A percentile compares a stretch with the other conserved stretches of the same genome.
phyloP scores from a whole-genome alignment of 495 filamentous ascomycete genomes.

The Hamigera avellanea region DNA sequence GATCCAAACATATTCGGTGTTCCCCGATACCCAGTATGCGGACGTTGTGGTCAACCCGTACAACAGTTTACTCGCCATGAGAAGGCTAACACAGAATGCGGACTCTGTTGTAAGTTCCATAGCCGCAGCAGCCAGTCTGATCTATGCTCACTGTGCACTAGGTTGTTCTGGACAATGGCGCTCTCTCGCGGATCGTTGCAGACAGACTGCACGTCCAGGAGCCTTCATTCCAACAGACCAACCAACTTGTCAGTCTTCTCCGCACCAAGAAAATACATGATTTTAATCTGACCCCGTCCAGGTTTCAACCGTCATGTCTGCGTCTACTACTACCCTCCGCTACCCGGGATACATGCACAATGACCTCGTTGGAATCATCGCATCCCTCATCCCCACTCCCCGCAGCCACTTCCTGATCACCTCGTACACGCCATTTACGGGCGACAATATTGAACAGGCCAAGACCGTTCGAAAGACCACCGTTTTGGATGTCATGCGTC shows the following conservation, averaged over 20 bases:
- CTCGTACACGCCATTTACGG: conserved; percentile 93
- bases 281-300: conserved; percentile 9
- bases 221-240: conserved; percentile 93
- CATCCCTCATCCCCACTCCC: conserved; percentile 89
- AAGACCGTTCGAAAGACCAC: conserved; percentile 97
- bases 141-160: conserved; percentile 8
- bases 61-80: conserved; percentile 88
- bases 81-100: conserved; percentile 84
- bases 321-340: conserved; percentile 87
- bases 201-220: conserved; percentile 89
- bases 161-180: conserved; percentile 95
- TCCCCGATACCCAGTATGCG: conserved; percentile 76
- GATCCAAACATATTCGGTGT: conserved; percentile 98
- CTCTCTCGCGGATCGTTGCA: conserved; percentile 84
- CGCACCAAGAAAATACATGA: neutral
- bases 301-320: conserved; percentile 97
- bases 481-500: conserved; percentile 93
- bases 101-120: conserved; percentile 64
- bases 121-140: neutral
- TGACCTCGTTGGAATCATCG: conserved; percentile 92
- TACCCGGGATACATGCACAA: conserved; percentile 99
- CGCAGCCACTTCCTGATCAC: conserved; percentile 98
- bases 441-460: conserved; percentile 88
- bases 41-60: conserved; percentile 98
- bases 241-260: conserved; percentile 58